These are phyloP conservation scores for Pilatotrama ljubarskyi DNA, from an alignment of 768 basidiomycete species.

Conservation along the genomic window DNA sequence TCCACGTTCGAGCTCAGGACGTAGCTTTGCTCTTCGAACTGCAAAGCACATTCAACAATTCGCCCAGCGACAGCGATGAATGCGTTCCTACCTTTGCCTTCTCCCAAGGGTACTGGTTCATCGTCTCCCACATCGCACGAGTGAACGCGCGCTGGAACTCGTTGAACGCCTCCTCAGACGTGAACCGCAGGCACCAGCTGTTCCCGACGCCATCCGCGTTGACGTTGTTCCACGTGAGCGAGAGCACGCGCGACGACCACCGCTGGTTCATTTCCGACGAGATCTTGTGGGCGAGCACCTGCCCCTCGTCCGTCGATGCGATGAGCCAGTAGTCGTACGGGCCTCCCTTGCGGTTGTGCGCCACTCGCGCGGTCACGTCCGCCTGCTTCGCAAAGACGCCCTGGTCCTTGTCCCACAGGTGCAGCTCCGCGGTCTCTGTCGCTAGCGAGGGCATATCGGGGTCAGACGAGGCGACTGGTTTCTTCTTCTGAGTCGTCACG, in stretches of 20 bases:
- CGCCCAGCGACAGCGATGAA: neutral
- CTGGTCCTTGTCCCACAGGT: constrained; percentile 56
- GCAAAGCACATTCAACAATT: neutral
- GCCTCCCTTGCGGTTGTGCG: constrained; percentile 41
- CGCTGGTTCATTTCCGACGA: constrained; percentile 70
- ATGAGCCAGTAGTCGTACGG: constrained; percentile 60
- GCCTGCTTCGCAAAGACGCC: constrained; percentile 55
- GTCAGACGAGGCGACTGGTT: constrained; percentile 24
- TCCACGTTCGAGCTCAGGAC: constrained; percentile 72
- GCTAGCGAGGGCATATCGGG: constrained; percentile 29
- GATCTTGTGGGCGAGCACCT: constrained; percentile 62
- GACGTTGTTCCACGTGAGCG: constrained; percentile 88
- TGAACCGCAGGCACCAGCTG: constrained; percentile 86
- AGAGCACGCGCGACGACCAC: constrained; percentile 58
- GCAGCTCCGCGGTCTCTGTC: constrained; percentile 55
- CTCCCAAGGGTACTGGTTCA: constrained; percentile 70
- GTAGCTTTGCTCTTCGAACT: constrained; percentile 88
- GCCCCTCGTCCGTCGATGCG: constrained; percentile 50
- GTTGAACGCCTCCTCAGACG: constrained; percentile 52
- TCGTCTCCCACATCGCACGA: constrained; percentile 75
- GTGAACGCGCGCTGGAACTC: constrained; percentile 64
- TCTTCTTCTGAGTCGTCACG: constrained; percentile 4
- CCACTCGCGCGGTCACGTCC: constrained; percentile 54
- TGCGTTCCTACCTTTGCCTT: constrained; percentile 70
- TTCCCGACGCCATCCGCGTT: constrained; percentile 52